These are phyloP conservation scores for Starmera pachycereana DNA, from an alignment of 805 yeast species.

Conservation along the genomic window DNA sequence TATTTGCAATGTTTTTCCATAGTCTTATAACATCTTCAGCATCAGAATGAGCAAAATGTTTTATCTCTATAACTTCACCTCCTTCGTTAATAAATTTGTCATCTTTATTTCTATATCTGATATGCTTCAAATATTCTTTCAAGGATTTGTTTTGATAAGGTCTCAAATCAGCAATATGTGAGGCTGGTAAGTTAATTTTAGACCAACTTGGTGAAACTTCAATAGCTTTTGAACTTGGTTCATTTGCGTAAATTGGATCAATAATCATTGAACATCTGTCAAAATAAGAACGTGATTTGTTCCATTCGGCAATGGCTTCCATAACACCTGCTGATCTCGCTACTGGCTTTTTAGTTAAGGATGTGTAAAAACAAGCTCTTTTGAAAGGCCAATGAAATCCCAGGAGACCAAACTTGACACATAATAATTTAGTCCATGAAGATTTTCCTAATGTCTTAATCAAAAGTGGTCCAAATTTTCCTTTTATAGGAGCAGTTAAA, in stretches of 20 bases:
- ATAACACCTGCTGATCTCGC: slow-evolving; percentile 31
- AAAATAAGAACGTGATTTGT: slow-evolving; percentile 14
- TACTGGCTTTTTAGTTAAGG: slow-evolving; percentile 28
- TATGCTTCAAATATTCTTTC: slow-evolving; percentile 28
- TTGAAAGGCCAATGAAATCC: slow-evolving; percentile 38
- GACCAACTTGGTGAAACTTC: slow-evolving; percentile 27
- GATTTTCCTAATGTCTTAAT: slow-evolving; percentile 20
- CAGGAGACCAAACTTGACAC: slow-evolving; percentile 29
- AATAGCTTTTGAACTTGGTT: slow-evolving; percentile 23
- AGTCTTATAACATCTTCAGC: slow-evolving; percentile 23
- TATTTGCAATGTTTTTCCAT: slow-evolving; percentile 30
- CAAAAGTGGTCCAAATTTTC: slow-evolving; percentile 18
- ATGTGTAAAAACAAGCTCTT: slow-evolving; percentile 27
- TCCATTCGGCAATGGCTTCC: slow-evolving; percentile 28
- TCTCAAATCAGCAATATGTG: slow-evolving; percentile 31
- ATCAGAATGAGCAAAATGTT: slow-evolving; percentile 21
- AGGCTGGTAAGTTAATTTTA: slow-evolving; percentile 24
- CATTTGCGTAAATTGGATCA: slow-evolving; percentile 28
- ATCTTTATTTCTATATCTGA: slow-evolving; percentile 30
- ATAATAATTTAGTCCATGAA: slow-evolving; percentile 21
- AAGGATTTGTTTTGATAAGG: slow-evolving; percentile 22
- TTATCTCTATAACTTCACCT: slow-evolving; percentile 25
- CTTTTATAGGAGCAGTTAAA: slow-evolving; percentile 23
- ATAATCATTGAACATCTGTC: slow-evolving; percentile 25
- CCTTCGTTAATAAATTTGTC: slow-evolving; percentile 23